Evolutionary conservation across 2,329 filamentous ascomycete genomes (phyloP), one percentile per base, ranked within the genome.

Genomic region (Neopestalotiopsis clavispora): DNA sequence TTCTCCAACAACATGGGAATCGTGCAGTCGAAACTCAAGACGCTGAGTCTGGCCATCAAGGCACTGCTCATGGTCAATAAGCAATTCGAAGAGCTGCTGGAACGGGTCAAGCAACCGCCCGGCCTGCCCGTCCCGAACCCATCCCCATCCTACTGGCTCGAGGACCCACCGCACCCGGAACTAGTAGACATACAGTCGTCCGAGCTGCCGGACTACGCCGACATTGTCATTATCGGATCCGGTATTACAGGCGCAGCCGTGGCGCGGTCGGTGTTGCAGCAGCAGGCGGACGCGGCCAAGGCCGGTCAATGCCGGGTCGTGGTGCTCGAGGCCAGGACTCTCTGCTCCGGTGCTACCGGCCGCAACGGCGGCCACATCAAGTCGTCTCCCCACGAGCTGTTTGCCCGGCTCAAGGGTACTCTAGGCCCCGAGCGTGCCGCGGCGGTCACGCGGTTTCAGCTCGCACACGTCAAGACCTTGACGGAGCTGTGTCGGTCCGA

Each of bases 321-420:
- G 1, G 81, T 88, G 9, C 75, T 87, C n/a, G 86, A 89, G 70
- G 85, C 86, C 2, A 78, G 86, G 1, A 75, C 81, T 57, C 72
- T 85, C 7, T 86, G 84, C 71, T 83, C 82, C 10, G 86, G 86
- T 17, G 86, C 86, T 3, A 88, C 86, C 9, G 86, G 84, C 1
- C 80, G 86, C 63, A 87, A 87, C 70, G 86, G 85, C 23, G 86
- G 84, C 0, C 85, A 86, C 73, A 82, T 87, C 70, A 86, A 87
- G 74, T 75, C 78, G 32, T 76, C 78, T 3, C 82, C 84, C 2
- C 81, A 85, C 69, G 80, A 82, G 66, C 75, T 81, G 58, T 86
- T 84, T 65, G 73, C 75, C 2, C 69, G 68, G 3, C 74, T 84
- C 4, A 77, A 78, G 40, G 64, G 63, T 4, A 72, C 65, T 7